These are phyloP conservation scores for Dendrobium officinale DNA, from an alignment of 106 monocot genomes.

Conservation along the genomic window DNA sequence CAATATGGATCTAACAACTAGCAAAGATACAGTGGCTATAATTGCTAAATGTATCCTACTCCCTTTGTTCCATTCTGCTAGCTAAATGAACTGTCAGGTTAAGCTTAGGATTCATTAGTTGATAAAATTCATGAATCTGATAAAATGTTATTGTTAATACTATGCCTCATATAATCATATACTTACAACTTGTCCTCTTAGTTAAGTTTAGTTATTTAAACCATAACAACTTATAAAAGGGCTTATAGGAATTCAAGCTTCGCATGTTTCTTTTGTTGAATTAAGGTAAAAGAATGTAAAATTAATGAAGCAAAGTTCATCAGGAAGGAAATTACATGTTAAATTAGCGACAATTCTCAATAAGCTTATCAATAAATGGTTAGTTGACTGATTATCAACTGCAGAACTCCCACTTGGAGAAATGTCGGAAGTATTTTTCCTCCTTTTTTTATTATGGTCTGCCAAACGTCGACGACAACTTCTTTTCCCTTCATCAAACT, in stretches of 20 bases:
- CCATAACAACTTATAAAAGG: neutral
- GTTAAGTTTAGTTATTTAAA: neutral
- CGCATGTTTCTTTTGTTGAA: neutral
- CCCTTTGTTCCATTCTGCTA: neutral
- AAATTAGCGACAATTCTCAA: constrained; percentile 45
- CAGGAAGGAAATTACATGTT: constrained; percentile 24
- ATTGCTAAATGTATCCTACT: neutral
- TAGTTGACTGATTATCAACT: constrained; percentile 26
- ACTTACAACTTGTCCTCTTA: neutral
- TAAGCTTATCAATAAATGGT: constrained; percentile 37
- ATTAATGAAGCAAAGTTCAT: neutral
- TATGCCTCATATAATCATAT: neutral
- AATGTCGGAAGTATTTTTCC: constrained; percentile 34
- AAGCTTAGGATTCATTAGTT: neutral
- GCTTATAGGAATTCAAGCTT: neutral
- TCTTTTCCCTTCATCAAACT: constrained; percentile 68
- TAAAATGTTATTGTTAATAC: no score
- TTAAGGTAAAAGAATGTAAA: neutral
- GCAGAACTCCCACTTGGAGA: constrained; percentile 18
- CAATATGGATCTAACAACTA: neutral
- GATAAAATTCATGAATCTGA: neutral
- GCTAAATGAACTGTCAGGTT: neutral
- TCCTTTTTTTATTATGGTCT: constrained; percentile 47
- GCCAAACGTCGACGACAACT: constrained; percentile 56
- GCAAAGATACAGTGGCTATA: neutral